A percentile compares a stretch with the other conserved stretches of the same genome.
phyloP scores from a whole-genome alignment of 2,329 filamentous ascomycete species.

The Botryotinia globosa region DNA sequence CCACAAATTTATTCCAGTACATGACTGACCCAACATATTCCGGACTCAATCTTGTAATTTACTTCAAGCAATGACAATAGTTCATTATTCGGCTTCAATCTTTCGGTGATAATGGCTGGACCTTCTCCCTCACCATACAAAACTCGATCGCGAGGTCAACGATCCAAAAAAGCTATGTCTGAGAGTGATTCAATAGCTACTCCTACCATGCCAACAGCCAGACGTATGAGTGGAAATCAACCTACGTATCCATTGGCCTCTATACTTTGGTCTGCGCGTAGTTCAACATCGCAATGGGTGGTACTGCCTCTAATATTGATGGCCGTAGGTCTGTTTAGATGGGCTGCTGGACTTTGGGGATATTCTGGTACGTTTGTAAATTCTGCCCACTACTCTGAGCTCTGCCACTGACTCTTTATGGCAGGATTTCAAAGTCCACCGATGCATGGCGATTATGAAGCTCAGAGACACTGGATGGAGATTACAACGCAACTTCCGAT shows the following conservation, averaged over 20 bases:
- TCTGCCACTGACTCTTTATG: slow-evolving; percentile 21
- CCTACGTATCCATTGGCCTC: slow-evolving; percentile 78
- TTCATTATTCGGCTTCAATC: slow-evolving; percentile 2
- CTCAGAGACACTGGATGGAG: slow-evolving; percentile 99
- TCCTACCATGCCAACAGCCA: background rate
- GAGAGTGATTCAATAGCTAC: slow-evolving; percentile 12
- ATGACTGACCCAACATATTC: background rate
- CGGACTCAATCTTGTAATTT: background rate
- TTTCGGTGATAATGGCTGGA: slow-evolving; percentile 17
- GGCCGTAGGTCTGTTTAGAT: slow-evolving; percentile 85
- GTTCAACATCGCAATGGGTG: slow-evolving; percentile 86
- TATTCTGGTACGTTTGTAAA: slow-evolving; percentile 69
- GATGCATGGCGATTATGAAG: slow-evolving; percentile 96
- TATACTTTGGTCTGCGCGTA: slow-evolving; percentile 90
- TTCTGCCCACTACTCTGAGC: background rate
- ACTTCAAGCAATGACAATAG: slow-evolving; percentile 12
- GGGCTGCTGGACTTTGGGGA: slow-evolving; percentile 89
- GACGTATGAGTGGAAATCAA: slow-evolving; percentile 18
- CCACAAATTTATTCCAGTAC: background rate
- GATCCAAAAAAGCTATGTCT: slow-evolving; percentile 3
- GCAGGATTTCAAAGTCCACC: slow-evolving; percentile 76
- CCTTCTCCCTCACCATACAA: slow-evolving; percentile 14
- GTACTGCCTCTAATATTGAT: slow-evolving; percentile 84
- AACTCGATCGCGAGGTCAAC: slow-evolving; percentile 16
- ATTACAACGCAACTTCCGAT: slow-evolving; percentile 84